Conservation (phyloP, 2,329 filamentous ascomycete genomes). For the Fusarium sororula region DNA sequence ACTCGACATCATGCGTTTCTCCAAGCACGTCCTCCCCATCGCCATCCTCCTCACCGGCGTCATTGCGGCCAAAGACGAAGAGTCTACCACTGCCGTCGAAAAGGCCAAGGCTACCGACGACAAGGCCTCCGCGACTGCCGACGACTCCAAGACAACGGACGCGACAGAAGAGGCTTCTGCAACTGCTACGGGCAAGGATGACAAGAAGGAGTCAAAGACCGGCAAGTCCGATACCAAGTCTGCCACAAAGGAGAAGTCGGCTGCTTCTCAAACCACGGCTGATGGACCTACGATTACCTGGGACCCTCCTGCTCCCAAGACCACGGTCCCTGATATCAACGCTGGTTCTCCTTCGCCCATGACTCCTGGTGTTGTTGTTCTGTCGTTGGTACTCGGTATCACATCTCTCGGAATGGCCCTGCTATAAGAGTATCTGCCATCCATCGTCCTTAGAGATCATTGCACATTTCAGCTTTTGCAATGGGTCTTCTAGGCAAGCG, state of each 20-base stretch:
- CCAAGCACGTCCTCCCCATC: constrained; percentile 39
- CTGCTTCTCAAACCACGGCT: constrained; percentile 15
- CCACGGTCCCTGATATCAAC: constrained; percentile 39
- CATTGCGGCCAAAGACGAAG: constrained; percentile 26
- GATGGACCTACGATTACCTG: constrained; percentile 31
- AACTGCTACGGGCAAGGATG: constrained; percentile 20
- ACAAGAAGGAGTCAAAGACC: constrained; percentile 11
- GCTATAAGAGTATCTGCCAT: background rate
- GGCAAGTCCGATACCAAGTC: constrained; percentile 11
- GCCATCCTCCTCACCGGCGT: constrained; percentile 37
- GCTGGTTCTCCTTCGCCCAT: constrained; percentile 24
- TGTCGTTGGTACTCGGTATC: constrained; percentile 39
- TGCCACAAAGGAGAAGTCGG: constrained; percentile 10
- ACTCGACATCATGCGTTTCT: constrained; percentile 38
- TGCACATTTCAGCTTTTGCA: background rate
- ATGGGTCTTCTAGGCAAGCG: background rate
- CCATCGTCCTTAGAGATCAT: background rate
- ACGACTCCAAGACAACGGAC: constrained; percentile 30
- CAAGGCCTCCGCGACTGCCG: constrained; percentile 21
- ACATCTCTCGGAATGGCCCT: constrained; percentile 38
- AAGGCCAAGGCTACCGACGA: constrained; percentile 26
- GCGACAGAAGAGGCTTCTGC: constrained; percentile 19
- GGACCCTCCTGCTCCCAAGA: constrained; percentile 28
- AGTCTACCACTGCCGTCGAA: constrained; percentile 23
- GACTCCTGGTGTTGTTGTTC: constrained; percentile 33